Evolutionary conservation across 2,329 filamentous ascomycete genomes (phyloP).

Genomic region (Neofusicoccum laricinum): DNA sequence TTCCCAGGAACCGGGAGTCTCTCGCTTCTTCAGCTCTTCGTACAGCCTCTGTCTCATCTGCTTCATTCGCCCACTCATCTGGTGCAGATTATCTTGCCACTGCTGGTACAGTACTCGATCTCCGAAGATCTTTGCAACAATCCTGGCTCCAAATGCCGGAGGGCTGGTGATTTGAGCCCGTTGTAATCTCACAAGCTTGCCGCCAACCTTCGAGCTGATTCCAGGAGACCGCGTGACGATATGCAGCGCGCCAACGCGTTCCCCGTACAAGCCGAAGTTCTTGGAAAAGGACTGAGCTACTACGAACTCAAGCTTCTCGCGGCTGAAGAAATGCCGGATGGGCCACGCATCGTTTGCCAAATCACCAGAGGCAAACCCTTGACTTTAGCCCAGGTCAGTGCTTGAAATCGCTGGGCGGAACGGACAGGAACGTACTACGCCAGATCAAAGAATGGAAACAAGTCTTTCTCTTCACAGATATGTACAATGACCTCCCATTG

Average conservation of each 20-base stretch:
- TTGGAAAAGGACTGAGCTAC: slow-evolving; percentile 37
- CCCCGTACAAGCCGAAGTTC: slow-evolving; percentile 39
- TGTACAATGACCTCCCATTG: slow-evolving; percentile 35
- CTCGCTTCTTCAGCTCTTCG: slow-evolving; percentile 22
- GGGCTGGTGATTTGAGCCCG: slow-evolving; percentile 29
- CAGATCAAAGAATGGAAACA: slow-evolving; percentile 37
- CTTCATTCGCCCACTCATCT: slow-evolving; percentile 33
- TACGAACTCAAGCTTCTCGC: slow-evolving; percentile 18
- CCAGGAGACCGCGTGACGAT: slow-evolving; percentile 11
- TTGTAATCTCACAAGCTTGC: slow-evolving; percentile 13
- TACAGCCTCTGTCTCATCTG: slow-evolving; percentile 26
- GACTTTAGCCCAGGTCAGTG: slow-evolving; percentile 12
- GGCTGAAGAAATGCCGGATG: slow-evolving; percentile 28
- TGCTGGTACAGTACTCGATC: slow-evolving; percentile 22
- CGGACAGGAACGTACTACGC: slow-evolving; percentile 25
- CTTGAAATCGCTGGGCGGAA: background rate
- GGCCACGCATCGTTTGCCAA: slow-evolving; percentile 34
- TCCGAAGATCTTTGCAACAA: slow-evolving; percentile 28
- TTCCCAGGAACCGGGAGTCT: slow-evolving; percentile 29
- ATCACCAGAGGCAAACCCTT: slow-evolving; percentile 37
- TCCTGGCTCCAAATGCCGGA: slow-evolving; percentile 28
- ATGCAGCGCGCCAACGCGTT: slow-evolving; percentile 31
- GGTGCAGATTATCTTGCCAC: slow-evolving; percentile 34
- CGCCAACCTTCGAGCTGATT: background rate
- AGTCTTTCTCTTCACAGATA: slow-evolving; percentile 25